Evolutionary conservation across 2,329 filamentous ascomycete genomes (phyloP), one percentile per base, ranked within the genome.

Genomic region (Botrytis deweyae): DNA sequence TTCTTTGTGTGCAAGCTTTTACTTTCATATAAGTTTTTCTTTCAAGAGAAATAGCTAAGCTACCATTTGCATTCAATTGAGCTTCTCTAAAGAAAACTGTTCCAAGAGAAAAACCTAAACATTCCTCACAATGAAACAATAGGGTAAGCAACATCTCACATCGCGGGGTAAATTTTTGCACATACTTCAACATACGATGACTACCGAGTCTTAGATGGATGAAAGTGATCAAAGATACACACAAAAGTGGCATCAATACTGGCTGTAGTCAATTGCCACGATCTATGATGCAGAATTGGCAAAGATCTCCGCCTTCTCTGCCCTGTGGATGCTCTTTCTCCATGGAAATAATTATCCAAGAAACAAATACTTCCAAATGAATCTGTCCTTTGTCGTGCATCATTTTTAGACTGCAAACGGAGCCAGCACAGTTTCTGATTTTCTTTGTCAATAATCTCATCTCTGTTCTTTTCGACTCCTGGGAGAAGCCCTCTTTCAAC

Each of bases 11-110:
- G 49, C 36, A 58, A 33, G 66, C 49, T 58, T 68, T 69, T 16
- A 33, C 49, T 25, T 18, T 59, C n/a, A 40, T 49, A 25, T 25
- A 2, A 22, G 4, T 5, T 42, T 69, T 68, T 58, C 66, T 69
- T 69, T 69, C 66, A 69, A 18, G 18, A 20, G 22, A 59, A n/a
- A 44, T 33, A 58, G 16, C 66, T 58, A 69, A 49, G 44, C 55
- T 71, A 38, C 55, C 55, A 71, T 64, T 46, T 71, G 68, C 58
- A 71, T 64, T 40, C 29, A 64, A 71, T 36, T 52, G 33, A 40
- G 55, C 58, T 64, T 71, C 55, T 42, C 49, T 14, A 58, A 69
- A 58, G 66, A 59, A 68, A 69, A 33, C 10, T 2, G 25, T 20
- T 33, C n/a, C 38, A 58, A n/a, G 36, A 29, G 9, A 33, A 42